phyloP scores from a whole-genome alignment of 495 filamentous ascomycete genomes.

The Astrothelium subdiscretum region DNA sequence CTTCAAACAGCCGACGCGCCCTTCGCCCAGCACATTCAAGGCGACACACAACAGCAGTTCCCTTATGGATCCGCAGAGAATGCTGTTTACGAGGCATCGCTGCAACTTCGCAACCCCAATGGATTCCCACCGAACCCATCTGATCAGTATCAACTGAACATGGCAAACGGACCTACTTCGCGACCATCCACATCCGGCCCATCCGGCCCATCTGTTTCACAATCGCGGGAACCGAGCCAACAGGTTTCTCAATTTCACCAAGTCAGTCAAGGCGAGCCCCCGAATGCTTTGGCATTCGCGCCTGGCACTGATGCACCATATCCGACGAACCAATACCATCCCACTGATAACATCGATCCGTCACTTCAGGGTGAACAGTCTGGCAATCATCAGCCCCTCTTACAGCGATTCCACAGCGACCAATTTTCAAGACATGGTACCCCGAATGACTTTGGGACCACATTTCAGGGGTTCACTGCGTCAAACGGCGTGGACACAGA shows the following conservation, averaged over 20 bases:
- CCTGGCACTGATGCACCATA: neutral
- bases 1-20: neutral
- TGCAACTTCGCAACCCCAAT: neutral
- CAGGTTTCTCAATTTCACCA: neutral
- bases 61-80: neutral
- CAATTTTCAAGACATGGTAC: neutral
- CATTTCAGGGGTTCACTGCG: neutral
- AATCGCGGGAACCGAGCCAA: neutral
- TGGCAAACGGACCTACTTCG: conserved; percentile 6
- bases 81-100: neutral
- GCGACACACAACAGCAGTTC: conserved; percentile 3
- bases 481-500: conserved; percentile 36
- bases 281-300: neutral
- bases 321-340: neutral
- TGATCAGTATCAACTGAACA: neutral
- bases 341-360: neutral
- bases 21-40: neutral
- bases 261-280: conserved; percentile 5
- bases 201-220: neutral
- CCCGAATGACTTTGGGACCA: neutral
- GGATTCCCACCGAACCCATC: neutral
- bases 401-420: neutral
- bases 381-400: neutral
- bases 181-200: conserved; percentile 1
- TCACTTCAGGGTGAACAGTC: neutral